A percentile compares a stretch with the other conserved stretches of the same genome.
These are phyloP conservation scores for Pseudogymnoascus sp. DNA, from an alignment of 2,329 filamentous ascomycete genomes.

Conservation along the genomic window DNA sequence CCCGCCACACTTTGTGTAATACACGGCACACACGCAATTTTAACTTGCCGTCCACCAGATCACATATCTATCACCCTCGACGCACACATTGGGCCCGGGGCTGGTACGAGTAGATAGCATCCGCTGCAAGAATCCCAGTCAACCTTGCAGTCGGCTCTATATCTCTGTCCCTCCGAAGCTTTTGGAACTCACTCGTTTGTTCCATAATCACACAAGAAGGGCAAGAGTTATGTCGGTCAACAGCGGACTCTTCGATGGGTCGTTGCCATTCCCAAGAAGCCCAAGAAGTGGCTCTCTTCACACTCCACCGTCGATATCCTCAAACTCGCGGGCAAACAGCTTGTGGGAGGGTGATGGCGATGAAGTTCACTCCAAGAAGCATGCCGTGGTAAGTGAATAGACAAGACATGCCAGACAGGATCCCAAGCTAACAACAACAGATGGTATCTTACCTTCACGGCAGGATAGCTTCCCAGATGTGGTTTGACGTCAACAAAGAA, in stretches of 20 bases:
- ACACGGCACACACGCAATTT: not conserved
- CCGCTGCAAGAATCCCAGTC: not conserved
- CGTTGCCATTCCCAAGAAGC: not conserved
- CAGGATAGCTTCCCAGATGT: constrained; percentile 22
- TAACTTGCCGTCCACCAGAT: not conserved
- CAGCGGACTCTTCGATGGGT: not conserved
- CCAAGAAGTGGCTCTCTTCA: constrained; percentile 2
- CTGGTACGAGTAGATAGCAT: not conserved
- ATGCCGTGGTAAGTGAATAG: constrained; percentile 18
- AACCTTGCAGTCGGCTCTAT: not conserved
- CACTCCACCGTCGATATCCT: not conserved
- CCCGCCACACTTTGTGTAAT: not conserved
- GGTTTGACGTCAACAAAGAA: constrained; percentile 18
- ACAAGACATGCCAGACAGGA: not conserved
- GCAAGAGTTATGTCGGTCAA: not conserved
- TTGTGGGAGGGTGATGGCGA: constrained; percentile 15
- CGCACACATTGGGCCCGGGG: not conserved
- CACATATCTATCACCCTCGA: not conserved
- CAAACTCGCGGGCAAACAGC: constrained; percentile 13
- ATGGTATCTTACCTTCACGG: constrained; percentile 26
- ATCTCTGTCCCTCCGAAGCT: not conserved
- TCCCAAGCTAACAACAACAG: constrained; percentile 10
- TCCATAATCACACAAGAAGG: not conserved
- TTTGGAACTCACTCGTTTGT: not conserved
- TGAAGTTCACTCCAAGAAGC: constrained; percentile 23